Base-by-base conservation (phyloP, 306 rosid species). In the Cucumis cinereus region DNA sequence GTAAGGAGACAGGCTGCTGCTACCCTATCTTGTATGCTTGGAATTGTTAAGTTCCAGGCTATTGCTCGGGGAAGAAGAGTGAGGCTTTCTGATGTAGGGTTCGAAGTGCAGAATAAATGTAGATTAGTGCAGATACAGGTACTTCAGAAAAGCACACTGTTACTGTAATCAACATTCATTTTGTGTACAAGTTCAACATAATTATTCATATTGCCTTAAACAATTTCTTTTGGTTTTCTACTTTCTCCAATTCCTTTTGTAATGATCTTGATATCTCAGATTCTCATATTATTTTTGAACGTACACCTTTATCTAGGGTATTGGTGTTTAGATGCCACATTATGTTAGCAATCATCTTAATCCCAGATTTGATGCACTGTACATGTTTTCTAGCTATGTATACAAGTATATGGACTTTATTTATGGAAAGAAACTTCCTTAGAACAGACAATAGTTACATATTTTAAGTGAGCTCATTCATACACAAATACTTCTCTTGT, bases 1-100 rank as follows among this genome's bases (percentile, higher is more conserved):
- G 99, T 90, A 73, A 83, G 99, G 84, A 92, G 98, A 81, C 99
- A 95, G 86, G 99, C 98, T 86, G 92, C 87, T 86, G 83, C 89
- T 75, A 92, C 99, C 7, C 82, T 95, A 54, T 84, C 81, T 89
- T 88, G 88, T 86, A 88, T 92, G 97, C 84, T 87, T 78, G 90
- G 91, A 66, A 83, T 95, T 84, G 91, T 95, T 83, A 95, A 90
- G 87, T 84, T 88, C 66, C 99, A 95, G 86, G 97, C 97, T 71
- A 61, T 90, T 75, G 83, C 77, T 80, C 96, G 97, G 59, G 99
- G 98, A 63, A 83, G 85, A 78, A 79, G 76, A 53, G 93, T 88
- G 76, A 89, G 99, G 78, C 81, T 55, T 61, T 89, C 92, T 79
- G 86, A 81, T 78, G 74, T 81, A 82, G 93, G 93, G 58, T 75